Evolutionary conservation across 2,329 filamentous ascomycete species (phyloP).

Genomic region (Neoascochyta sp.): DNA sequence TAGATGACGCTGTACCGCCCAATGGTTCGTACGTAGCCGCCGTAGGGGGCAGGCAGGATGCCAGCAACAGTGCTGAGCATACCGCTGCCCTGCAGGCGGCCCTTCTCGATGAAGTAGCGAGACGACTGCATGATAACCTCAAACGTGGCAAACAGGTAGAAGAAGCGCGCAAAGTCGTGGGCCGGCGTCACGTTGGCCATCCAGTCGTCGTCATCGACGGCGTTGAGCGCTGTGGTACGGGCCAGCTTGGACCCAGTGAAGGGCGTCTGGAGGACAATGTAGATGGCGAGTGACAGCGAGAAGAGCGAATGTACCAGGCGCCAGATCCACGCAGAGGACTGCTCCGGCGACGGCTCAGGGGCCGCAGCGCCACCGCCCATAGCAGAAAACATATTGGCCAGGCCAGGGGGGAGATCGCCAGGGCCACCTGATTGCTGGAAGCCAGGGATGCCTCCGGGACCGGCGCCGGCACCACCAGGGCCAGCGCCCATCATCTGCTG

Average conservation of each 20-base stretch:
- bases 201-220: conserved; percentile 29
- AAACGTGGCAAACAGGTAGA: conserved; percentile 76
- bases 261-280: conserved; percentile 63
- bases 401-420: conserved; percentile 38
- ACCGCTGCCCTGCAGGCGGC: conserved; percentile 55
- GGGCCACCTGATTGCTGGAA: conserved; percentile 22
- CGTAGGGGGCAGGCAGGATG: conserved; percentile 63
- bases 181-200: conserved; percentile 33
- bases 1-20: conserved; percentile 69
- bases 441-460: conserved; percentile 31
- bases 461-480: conserved; percentile 37
- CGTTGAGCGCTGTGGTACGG: conserved; percentile 51
- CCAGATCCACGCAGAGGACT: conserved; percentile 58
- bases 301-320: conserved; percentile 70
- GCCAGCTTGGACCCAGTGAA: conserved; percentile 65
- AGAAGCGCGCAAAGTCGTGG: conserved; percentile 55
- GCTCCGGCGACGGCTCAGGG: conserved; percentile 34
- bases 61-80: conserved; percentile 61
- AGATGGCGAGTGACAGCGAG: conserved; percentile 65
- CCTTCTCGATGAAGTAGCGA: conserved; percentile 66
- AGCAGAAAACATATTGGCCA: conserved; percentile 44
- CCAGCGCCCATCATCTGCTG: conserved; percentile 63
- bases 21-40: conserved; percentile 58
- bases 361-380: conserved; percentile 43
- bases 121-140: conserved; percentile 70